Percentiles rank a stretch among this genome's conserved stretches.
Conservation (phyloP, 1,284 basidiomycete genomes). For the Tilletia horrida region DNA sequence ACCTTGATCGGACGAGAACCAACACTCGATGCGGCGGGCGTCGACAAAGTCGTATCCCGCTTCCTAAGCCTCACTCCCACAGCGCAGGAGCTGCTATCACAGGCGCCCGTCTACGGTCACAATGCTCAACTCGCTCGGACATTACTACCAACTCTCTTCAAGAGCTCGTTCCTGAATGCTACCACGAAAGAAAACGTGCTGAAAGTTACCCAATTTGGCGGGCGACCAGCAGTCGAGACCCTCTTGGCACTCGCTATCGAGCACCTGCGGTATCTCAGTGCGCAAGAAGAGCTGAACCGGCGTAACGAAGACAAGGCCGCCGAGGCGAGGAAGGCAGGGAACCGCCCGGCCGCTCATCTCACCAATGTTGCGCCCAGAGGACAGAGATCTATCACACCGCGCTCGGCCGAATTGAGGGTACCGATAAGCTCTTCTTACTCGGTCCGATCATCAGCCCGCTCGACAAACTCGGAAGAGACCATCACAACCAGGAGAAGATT, state of each 20-base stretch:
- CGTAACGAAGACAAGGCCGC: not conserved
- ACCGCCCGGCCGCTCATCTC: not conserved
- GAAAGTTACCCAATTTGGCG: slow-evolving; percentile 46
- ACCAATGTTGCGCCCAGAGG: not conserved
- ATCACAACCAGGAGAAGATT: slow-evolving; percentile 4
- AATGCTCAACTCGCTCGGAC: not conserved
- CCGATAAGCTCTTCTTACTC: not conserved
- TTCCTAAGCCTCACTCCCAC: not conserved
- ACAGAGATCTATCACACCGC: not conserved
- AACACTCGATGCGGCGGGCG: not conserved
- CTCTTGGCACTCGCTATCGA: slow-evolving; percentile 20
- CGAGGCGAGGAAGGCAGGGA: not conserved
- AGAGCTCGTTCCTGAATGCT: slow-evolving; percentile 33
- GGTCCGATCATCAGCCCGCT: not conserved
- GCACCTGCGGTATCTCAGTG: slow-evolving; percentile 6
- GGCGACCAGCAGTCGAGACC: slow-evolving; percentile 34
- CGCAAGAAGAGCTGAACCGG: not conserved
- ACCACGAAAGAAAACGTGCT: slow-evolving; percentile 44
- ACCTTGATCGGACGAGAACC: slow-evolving; percentile 5
- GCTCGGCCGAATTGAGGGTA: not conserved
- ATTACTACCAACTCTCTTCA: slow-evolving; percentile 30
- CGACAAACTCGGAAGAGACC: not conserved
- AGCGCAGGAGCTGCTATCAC: not conserved
- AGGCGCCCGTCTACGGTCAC: not conserved
- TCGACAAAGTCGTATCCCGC: slow-evolving; percentile 1